Percentiles rank a stretch among this genome's conserved stretches.
Evolutionary conservation across 2,329 filamentous ascomycete genomes (phyloP).

Genomic region (Xylaria polymorpha): DNA sequence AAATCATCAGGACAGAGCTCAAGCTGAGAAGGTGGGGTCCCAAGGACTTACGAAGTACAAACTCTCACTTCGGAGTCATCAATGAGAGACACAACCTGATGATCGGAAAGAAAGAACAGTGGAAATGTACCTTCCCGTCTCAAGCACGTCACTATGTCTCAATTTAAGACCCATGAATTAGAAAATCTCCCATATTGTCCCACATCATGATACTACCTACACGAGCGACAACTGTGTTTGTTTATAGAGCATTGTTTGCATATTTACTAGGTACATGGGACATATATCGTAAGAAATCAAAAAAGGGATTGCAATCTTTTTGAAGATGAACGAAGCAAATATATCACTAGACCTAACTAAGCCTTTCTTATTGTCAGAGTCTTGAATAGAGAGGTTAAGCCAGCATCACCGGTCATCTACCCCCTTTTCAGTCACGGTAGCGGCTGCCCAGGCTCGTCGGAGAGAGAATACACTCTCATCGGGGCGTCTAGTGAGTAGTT

Average conservation of each 20-base stretch:
- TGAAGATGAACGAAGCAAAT: neutral
- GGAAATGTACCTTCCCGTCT: neutral
- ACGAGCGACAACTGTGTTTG: neutral
- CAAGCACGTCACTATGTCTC: neutral
- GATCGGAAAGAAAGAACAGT: neutral
- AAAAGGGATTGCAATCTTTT: too few relatives aligned
- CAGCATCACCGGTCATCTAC: neutral
- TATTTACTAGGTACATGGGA: too few relatives aligned
- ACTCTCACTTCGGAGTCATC: neutral
- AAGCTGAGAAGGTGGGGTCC: neutral
- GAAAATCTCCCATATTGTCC: neutral
- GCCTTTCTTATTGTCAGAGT: neutral
- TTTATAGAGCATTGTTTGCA: too few relatives aligned
- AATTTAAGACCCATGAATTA: neutral
- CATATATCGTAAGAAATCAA: too few relatives aligned
- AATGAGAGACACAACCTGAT: neutral
- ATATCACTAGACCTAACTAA: neutral
- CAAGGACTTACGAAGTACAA: neutral
- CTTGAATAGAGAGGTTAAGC: neutral
- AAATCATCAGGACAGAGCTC: neutral
- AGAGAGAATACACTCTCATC: constrained; percentile 3
- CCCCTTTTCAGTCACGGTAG: neutral
- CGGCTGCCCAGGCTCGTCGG: constrained; percentile 7
- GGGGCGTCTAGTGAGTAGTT: neutral
- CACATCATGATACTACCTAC: neutral